A percentile compares a stretch with the other conserved stretches of the same genome.
These are phyloP conservation scores for Populus simonii DNA, from an alignment of 345 rosid species.

Conservation along the genomic window DNA sequence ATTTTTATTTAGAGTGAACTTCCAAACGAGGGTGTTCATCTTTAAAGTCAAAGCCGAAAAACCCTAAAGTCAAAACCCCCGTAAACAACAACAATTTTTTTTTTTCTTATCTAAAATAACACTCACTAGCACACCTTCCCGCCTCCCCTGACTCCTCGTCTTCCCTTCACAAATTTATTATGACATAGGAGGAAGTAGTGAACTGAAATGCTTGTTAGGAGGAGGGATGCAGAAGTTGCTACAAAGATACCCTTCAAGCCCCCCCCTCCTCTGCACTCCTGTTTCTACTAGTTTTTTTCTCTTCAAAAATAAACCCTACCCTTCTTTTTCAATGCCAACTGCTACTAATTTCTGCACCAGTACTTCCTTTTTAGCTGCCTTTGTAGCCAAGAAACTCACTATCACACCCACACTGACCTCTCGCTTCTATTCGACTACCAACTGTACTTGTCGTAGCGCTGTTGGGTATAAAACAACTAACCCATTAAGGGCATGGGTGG, in stretches of 20 bases:
- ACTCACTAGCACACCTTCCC: neutral
- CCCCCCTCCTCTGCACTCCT: slow-evolving; percentile 8
- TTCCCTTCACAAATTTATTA: neutral
- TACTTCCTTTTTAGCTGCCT: neutral
- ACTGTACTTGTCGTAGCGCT: slow-evolving; percentile 12
- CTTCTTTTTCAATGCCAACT: slow-evolving; percentile 11
- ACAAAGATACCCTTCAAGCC: slow-evolving; percentile 11
- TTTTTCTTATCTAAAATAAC: no score
- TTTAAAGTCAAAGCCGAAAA: no score
- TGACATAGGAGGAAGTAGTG: neutral
- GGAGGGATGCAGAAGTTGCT: slow-evolving; percentile 20
- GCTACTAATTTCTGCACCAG: neutral
- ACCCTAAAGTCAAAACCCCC: no score
- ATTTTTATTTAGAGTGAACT: no score
- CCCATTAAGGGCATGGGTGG: slow-evolving; percentile 17
- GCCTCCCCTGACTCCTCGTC: neutral
- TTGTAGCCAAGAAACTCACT: neutral
- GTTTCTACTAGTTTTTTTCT: neutral
- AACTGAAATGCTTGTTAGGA: slow-evolving; percentile 14
- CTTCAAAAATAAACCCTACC: neutral
- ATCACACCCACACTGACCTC: neutral
- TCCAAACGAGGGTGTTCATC: no score
- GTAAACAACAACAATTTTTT: no score
- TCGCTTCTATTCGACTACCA: neutral
- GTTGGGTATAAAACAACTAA: neutral